Evolutionary conservation across 106 monocot species (phyloP).

Genomic region (Dendrobium nobile): DNA sequence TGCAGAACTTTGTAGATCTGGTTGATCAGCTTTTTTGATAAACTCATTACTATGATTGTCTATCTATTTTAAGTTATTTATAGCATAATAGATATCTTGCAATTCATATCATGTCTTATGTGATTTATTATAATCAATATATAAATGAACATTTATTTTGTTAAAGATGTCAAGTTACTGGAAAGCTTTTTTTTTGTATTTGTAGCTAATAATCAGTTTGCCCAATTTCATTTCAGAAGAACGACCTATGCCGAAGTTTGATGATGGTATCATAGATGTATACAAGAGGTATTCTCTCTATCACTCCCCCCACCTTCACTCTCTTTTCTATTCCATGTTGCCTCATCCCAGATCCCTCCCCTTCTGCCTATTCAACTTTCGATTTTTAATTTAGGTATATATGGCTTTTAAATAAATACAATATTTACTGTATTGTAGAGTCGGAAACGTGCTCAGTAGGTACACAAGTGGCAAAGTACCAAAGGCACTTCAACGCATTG

Average conservation of each 20-base stretch:
- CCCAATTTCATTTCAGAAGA: constrained; percentile 27
- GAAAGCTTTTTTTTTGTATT: not conserved
- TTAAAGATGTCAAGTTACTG: not conserved
- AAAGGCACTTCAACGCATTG: constrained; percentile 82
- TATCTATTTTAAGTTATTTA: not conserved
- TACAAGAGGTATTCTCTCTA: constrained; percentile 56
- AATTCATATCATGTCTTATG: not conserved
- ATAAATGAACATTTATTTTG: not conserved
- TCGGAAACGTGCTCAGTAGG: constrained; percentile 69
- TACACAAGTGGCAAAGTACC: constrained; percentile 94
- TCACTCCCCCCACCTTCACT: not conserved
- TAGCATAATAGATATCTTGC: not conserved
- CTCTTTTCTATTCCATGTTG: not conserved
- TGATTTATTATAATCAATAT: not conserved
- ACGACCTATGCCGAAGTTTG: constrained; percentile 66
- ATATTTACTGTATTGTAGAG: constrained; percentile 29
- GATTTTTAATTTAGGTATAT: not conserved
- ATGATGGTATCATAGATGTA: constrained; percentile 57
- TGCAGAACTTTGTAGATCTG: not conserved
- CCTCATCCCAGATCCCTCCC: too few relatives aligned
- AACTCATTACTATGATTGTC: not conserved
- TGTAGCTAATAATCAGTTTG: not conserved
- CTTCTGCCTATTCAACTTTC: not conserved
- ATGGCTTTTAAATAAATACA: not conserved
- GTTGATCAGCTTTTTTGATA: not conserved